phyloP scores from a whole-genome alignment of 2,329 filamentous ascomycete species.

The Ambrosiella xylebori region DNA sequence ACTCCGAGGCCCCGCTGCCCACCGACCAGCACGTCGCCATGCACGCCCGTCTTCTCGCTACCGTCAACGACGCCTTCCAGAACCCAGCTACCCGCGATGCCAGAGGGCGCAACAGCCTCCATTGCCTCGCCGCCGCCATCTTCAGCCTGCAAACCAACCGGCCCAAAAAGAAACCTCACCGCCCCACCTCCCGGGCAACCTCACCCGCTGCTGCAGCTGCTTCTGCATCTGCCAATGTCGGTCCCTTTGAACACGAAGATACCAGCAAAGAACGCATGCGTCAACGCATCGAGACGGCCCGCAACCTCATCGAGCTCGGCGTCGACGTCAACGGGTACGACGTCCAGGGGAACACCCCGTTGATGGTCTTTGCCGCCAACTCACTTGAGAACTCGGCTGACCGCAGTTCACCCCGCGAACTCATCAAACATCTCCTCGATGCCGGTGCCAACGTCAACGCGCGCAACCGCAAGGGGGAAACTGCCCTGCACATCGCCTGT shows the following conservation, averaged over 20 bases:
- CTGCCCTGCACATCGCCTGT: constrained; percentile 36
- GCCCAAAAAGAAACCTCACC: constrained; percentile 22
- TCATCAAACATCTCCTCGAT: constrained; percentile 27
- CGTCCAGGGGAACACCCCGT: constrained; percentile 31
- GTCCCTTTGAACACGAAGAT: constrained; percentile 5
- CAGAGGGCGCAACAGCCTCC: constrained; percentile 37
- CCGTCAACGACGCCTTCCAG: constrained; percentile 13
- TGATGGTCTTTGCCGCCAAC: constrained; percentile 37
- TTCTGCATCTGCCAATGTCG: constrained; percentile 13
- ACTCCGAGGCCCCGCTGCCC: background rate
- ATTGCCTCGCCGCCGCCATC: constrained; percentile 39
- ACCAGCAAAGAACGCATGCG: constrained; percentile 16
- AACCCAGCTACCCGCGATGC: constrained; percentile 20
- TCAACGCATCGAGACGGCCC: constrained; percentile 17
- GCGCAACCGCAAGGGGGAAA: constrained; percentile 37
- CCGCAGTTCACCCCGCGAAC: constrained; percentile 20
- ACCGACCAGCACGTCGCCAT: constrained; percentile 12
- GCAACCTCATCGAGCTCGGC: constrained; percentile 20
- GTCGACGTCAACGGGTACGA: constrained; percentile 38
- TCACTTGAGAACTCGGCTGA: constrained; percentile 31
- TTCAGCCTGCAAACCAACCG: constrained; percentile 22
- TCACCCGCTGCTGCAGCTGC: constrained; percentile 5
- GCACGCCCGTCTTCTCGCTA: constrained; percentile 14
- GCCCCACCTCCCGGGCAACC: constrained; percentile 17
- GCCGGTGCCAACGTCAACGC: constrained; percentile 29